phyloP scores from a whole-genome alignment of 306 rosid genomes.

The Quercus robur region DNA sequence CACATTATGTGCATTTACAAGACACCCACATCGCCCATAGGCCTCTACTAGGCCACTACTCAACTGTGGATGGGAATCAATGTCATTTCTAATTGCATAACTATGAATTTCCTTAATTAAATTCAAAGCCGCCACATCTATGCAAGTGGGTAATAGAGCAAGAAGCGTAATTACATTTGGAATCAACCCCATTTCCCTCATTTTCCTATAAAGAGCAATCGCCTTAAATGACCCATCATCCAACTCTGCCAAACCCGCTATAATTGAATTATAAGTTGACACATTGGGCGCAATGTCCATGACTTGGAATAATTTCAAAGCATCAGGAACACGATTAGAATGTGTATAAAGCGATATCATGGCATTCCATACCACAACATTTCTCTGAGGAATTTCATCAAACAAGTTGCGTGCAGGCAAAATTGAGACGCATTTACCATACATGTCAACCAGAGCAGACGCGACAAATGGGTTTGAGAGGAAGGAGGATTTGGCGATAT shows the following conservation, averaged over 20 bases:
- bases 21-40: slow-evolving; percentile 71
- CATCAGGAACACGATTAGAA: slow-evolving; percentile 21
- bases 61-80: slow-evolving; percentile 46
- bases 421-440: slow-evolving; percentile 56
- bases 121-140: slow-evolving; percentile 44
- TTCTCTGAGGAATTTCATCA: slow-evolving; percentile 52
- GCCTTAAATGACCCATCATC: slow-evolving; percentile 43
- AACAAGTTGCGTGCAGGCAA: slow-evolving; percentile 51
- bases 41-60: slow-evolving; percentile 70
- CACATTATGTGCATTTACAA: slow-evolving; percentile 27
- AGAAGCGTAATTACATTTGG: slow-evolving; percentile 61
- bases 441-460: slow-evolving; percentile 49
- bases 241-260: slow-evolving; percentile 40
- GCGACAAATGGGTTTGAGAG: slow-evolving; percentile 54
- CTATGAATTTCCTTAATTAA: slow-evolving; percentile 73
- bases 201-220: slow-evolving; percentile 42
- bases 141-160: slow-evolving; percentile 59
- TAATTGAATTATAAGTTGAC: slow-evolving; percentile 55
- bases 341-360: slow-evolving; percentile 52
- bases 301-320: slow-evolving; percentile 39
- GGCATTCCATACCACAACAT: slow-evolving; percentile 66
- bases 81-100: slow-evolving; percentile 46
- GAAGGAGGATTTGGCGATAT: slow-evolving; percentile 44
- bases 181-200: slow-evolving; percentile 35
- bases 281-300: slow-evolving; percentile 55